Percentiles rank a stretch among this genome's conserved stretches.
Conservation (phyloP, 345 rosid species). For the Rhizophora mangle region DNA sequence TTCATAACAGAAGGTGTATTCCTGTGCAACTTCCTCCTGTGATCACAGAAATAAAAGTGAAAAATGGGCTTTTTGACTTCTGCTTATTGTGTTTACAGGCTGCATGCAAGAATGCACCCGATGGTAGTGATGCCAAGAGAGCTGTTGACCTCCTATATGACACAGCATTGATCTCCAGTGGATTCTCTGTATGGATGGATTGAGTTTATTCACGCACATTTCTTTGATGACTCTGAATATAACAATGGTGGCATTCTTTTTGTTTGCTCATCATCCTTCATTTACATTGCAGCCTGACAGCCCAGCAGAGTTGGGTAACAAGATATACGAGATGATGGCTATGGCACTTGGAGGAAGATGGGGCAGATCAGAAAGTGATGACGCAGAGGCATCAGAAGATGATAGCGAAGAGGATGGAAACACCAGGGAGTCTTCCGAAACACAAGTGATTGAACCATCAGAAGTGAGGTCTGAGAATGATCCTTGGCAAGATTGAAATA, state of each 20-base stretch:
- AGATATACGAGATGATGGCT: slow-evolving; percentile 97
- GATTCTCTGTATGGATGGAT: slow-evolving; percentile 67
- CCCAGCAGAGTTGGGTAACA: slow-evolving; percentile 90
- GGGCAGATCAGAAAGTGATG: slow-evolving; percentile 70
- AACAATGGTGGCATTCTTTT: not conserved
- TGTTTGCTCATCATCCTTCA: not conserved
- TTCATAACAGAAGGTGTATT: too few relatives aligned
- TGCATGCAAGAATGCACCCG: slow-evolving; percentile 90
- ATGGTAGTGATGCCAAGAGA: slow-evolving; percentile 78
- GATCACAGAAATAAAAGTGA: not conserved
- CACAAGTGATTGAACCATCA: slow-evolving; percentile 82
- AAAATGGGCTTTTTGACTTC: not conserved
- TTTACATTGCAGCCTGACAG: slow-evolving; percentile 75
- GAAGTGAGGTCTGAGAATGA: slow-evolving; percentile 83
- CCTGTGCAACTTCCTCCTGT: not conserved
- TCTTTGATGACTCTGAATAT: too few relatives aligned
- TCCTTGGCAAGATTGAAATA: slow-evolving; percentile 69
- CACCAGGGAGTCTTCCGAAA: slow-evolving; percentile 31
- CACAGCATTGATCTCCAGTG: slow-evolving; percentile 92
- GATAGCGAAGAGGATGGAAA: slow-evolving; percentile 27
- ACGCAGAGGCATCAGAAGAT: slow-evolving; percentile 22
- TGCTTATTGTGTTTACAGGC: slow-evolving; percentile 47
- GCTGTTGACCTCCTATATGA: slow-evolving; percentile 88
- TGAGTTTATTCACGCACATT: not conserved
- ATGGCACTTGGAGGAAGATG: slow-evolving; percentile 98